Conservation (phyloP, 2,329 filamentous ascomycete genomes). For the Calonectria hawksworthii region DNA sequence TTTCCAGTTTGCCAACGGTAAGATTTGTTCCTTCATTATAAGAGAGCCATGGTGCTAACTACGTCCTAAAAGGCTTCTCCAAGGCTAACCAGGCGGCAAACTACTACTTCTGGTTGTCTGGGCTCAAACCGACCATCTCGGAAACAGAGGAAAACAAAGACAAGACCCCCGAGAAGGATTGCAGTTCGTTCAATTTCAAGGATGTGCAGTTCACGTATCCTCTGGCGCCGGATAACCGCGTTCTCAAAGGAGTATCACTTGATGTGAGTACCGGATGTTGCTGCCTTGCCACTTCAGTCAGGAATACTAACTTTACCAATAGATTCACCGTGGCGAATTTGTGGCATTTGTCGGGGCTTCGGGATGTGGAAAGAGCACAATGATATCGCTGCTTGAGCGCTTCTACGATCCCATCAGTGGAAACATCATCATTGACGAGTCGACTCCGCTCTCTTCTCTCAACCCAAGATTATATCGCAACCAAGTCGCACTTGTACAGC, state of each 20-base stretch:
- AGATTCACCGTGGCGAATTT: slow-evolving; percentile 56
- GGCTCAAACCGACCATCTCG: slow-evolving; percentile 15
- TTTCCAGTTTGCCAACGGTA: slow-evolving; percentile 61
- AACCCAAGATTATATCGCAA: slow-evolving; percentile 56
- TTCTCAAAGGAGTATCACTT: slow-evolving; percentile 28
- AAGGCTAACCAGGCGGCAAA: slow-evolving; percentile 63
- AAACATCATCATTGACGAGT: slow-evolving; percentile 57
- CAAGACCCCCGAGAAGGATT: slow-evolving; percentile 32
- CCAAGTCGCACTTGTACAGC: slow-evolving; percentile 66
- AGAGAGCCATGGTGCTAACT: neutral
- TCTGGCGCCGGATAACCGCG: slow-evolving; percentile 26
- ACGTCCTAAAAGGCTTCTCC: slow-evolving; percentile 55
- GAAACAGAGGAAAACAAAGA: slow-evolving; percentile 24
- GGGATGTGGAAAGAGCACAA: slow-evolving; percentile 69
- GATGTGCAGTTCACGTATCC: slow-evolving; percentile 56
- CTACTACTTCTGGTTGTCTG: slow-evolving; percentile 61
- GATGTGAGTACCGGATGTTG: slow-evolving; percentile 56
- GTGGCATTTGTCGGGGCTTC: slow-evolving; percentile 63
- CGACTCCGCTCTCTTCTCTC: slow-evolving; percentile 37
- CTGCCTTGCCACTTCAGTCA: neutral
- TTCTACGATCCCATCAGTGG: slow-evolving; percentile 59
- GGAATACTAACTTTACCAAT: no score
- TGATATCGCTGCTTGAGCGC: slow-evolving; percentile 63
- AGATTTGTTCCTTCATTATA: slow-evolving; percentile 8
- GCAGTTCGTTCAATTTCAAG: slow-evolving; percentile 58